Base-by-base conservation (phyloP, 768 basidiomycete species). In the Daedalea quercina region DNA sequence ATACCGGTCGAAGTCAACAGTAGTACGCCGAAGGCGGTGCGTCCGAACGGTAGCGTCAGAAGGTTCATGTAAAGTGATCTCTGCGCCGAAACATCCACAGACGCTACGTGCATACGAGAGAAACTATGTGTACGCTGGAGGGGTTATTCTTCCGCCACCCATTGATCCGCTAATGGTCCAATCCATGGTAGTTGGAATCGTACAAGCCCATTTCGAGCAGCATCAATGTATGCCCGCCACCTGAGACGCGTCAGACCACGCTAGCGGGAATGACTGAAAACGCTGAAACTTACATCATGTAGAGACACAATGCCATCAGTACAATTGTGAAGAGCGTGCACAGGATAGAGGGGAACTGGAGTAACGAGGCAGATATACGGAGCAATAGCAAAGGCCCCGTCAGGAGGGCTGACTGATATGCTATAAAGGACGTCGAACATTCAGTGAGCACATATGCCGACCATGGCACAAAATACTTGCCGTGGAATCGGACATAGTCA, bases 401-500 rank as follows among this genome's bases (percentile, higher is more conserved):
- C 41, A 87, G 66, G 12, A 91, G 72, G 3, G 85, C 87, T 11
- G 87, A 87, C 68, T 90, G 88, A 63, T 90, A 90, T 26, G 85
- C 89, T 91, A 63, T 20, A 54, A 34, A 51, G 50, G 47, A 56
- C n/a, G 45, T 50, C 44, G 49, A 51, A 50, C 37, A 26, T 28
- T 13, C 17, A 19, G 35, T 9, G 3, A 34, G 9, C 20, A 17
- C 9, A 31, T 22, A 22, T 19, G n/a, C 11, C 9, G 15, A 45
- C 58, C 46, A 51, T 26, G 43, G 45, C 9, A 55, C 12, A 19
- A 20, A 49, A 41, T 40, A 63, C 78, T 61, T 49, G 86, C 87
- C 84, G 63, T 88, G 87, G 64, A 89, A 90, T 50, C 88, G 81
- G 53, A 89, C 80, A 56, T 80, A 85, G 66, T 89, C 84, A 60